Evolutionary conservation across 495 filamentous ascomycete species (phyloP), one percentile per base, ranked within the genome.

Genomic region (Hyaloscypha variabilis): DNA sequence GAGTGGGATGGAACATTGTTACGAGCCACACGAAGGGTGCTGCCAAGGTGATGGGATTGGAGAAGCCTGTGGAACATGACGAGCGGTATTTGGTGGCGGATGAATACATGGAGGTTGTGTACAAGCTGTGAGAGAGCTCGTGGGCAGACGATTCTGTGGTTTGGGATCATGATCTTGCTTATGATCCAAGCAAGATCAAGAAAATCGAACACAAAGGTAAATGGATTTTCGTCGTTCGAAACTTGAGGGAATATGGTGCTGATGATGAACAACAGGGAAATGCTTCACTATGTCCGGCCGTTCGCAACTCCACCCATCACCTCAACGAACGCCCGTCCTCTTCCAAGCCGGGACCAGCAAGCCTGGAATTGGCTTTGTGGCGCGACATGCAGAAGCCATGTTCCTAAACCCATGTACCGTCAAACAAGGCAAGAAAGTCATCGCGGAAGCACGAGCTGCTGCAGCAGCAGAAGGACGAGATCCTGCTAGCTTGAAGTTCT

Each of bases 101-200:
- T 63, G 89, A 91, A 71, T 91, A 90, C 73, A 75, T 91, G 65
- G 78, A 82, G 50, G 85, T 90, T 6, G 81, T 89, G 64, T 91
- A 91, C 79, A 90, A 90, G 68, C 82, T 91, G 3, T 84, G 83
- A 73, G 84, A 90, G 67, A 86, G 86, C 21, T 90, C 87, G 17
- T 91, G 88, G 88, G 80, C 85, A 8, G 82, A 85, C 64, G 88
- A 91, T 65, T 86, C 89, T 36, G 66, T 88, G 46, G 69, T 70
- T 8, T 79, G 77, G 2, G 77, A 85, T 66, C 76, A 77, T 1
- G 77, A 74, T 34, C 84, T 84, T 70, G 77, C 69, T 31, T 88
- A 86, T 66, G 81, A 87, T 25, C 87, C 88, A 1, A 68, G 76
- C 5, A 78, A 79, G 8, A 82, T 92, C 1, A 77, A 85, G 2